Evolutionary conservation across 148 eudicot genomes (phyloP).

Genomic region (Rhododendron simsii): DNA sequence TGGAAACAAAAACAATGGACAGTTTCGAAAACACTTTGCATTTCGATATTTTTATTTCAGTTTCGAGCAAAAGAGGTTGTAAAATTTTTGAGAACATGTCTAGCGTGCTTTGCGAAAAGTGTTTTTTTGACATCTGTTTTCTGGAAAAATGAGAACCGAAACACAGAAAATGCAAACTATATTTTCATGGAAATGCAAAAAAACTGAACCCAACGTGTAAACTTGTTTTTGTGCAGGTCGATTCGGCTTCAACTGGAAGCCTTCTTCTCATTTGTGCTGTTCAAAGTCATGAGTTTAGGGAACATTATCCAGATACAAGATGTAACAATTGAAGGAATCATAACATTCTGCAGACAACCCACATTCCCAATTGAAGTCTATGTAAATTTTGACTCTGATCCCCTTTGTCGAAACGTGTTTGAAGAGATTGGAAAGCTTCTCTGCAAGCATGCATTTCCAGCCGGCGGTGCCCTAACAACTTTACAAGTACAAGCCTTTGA

Average conservation of each 20-base stretch:
- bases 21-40: background rate
- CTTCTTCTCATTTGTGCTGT: slow-evolving; percentile 68
- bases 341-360: slow-evolving; percentile 84
- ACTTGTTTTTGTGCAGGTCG: slow-evolving; percentile 34
- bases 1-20: background rate
- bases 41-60: background rate
- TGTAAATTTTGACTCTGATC: slow-evolving; percentile 74
- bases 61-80: background rate
- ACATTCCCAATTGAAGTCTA: slow-evolving; percentile 65
- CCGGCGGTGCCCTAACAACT: slow-evolving; percentile 46
- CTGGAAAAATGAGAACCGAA: background rate
- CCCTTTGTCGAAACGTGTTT: slow-evolving; percentile 55
- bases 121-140: background rate
- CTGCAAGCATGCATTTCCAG: slow-evolving; percentile 77
- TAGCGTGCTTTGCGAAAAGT: background rate
- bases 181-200: background rate
- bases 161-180: background rate
- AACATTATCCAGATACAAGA: slow-evolving; percentile 57
- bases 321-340: slow-evolving; percentile 77
- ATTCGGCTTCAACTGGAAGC: slow-evolving; percentile 91
- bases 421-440: slow-evolving; percentile 74
- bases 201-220: background rate
- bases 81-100: background rate
- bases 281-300: slow-evolving; percentile 40
- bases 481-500: slow-evolving; percentile 93